Percentiles rank a stretch among this genome's conserved stretches.
These are phyloP conservation scores for Colletotrichum sp. DNA, from an alignment of 2,329 filamentous ascomycete species.

Conservation along the genomic window DNA sequence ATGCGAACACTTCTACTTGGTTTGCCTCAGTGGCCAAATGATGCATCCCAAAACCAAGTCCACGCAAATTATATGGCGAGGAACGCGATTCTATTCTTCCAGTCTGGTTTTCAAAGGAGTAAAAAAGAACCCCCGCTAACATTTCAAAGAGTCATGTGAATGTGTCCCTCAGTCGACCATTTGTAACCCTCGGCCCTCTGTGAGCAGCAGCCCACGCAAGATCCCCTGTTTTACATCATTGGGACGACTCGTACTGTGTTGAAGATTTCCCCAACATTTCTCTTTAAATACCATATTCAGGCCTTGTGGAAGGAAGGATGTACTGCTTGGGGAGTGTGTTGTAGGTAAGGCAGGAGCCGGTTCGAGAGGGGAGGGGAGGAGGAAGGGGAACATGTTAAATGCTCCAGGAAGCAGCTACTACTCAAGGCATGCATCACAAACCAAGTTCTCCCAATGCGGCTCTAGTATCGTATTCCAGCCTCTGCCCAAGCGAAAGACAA, in stretches of 20 bases:
- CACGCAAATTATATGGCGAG: accelerated
- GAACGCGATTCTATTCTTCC: accelerated
- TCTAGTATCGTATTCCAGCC: not conserved
- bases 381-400: not conserved
- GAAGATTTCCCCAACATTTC: not conserved
- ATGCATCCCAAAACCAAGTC: not conserved
- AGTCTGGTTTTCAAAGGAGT: not conserved
- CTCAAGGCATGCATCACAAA: not conserved
- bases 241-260: not conserved
- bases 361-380: not conserved
- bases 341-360: not conserved
- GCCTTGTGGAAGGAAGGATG: not conserved
- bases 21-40: not conserved
- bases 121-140: not conserved
- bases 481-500: not conserved
- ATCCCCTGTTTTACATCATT: not conserved
- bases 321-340: not conserved
- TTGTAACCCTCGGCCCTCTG: not conserved
- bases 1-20: not conserved
- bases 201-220: not conserved
- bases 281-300: not conserved
- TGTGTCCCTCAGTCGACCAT: not conserved
- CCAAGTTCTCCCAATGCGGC: not conserved
- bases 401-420: not conserved
- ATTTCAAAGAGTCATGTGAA: not conserved